These are phyloP conservation scores for Neoarthrinium moseri DNA, from an alignment of 2,329 filamentous ascomycete genomes.

Conservation along the genomic window DNA sequence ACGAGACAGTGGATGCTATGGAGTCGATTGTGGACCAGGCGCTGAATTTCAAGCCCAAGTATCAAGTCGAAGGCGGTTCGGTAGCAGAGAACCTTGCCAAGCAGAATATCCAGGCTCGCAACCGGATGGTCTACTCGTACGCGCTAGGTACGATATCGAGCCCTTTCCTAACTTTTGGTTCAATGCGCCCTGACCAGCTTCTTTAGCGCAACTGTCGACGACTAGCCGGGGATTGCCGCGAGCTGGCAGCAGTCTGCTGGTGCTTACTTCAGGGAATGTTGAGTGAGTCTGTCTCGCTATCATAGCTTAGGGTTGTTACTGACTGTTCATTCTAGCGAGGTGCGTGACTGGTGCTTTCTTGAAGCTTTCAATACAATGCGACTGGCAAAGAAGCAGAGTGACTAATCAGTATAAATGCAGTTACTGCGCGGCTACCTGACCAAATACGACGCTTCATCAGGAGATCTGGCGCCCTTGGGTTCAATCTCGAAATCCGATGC, in stretches of 20 bases:
- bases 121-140: neutral
- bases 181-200: too few relatives aligned
- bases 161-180: too few relatives aligned
- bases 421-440: neutral
- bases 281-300: too few relatives aligned
- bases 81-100: neutral
- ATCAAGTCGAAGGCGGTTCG: neutral
- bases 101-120: slow-evolving; percentile 1
- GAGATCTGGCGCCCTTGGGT: slow-evolving; percentile 62
- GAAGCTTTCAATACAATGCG: neutral
- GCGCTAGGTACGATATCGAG: neutral
- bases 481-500: slow-evolving; percentile 54
- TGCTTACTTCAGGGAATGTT: neutral
- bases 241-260: neutral
- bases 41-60: neutral
- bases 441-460: slow-evolving; percentile 43
- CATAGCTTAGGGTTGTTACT: too few relatives aligned
- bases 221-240: neutral
- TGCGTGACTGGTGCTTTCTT: too few relatives aligned
- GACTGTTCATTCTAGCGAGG: too few relatives aligned
- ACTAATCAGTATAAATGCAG: neutral
- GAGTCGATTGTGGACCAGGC: neutral
- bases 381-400: neutral
- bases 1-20: neutral
- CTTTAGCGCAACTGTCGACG: too few relatives aligned